Conservation (phyloP, 2,329 filamentous ascomycete genomes). For the Penicillium polonicum region DNA sequence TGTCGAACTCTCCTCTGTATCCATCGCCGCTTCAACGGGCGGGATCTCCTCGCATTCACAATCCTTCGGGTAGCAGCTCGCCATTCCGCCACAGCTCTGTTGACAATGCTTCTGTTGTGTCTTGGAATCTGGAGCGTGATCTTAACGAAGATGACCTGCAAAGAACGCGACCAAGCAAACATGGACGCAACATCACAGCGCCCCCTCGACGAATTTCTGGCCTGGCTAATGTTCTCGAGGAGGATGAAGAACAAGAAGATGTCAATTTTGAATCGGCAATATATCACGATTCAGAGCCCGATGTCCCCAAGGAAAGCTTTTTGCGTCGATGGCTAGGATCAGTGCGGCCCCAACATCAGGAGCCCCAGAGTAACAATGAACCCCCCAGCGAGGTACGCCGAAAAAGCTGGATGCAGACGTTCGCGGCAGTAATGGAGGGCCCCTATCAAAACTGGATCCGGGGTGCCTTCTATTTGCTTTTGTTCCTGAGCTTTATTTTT, state of each 20-base stretch:
- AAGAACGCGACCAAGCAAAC: constrained; percentile 31
- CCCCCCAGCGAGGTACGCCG: not conserved
- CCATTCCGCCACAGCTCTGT: constrained; percentile 25
- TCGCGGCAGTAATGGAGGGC: not conserved
- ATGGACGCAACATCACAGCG: constrained; percentile 36
- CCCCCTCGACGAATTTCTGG: constrained; percentile 39
- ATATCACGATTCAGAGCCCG: not conserved
- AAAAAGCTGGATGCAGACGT: not conserved
- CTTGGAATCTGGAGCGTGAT: constrained; percentile 38
- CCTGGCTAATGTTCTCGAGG: constrained; percentile 29
- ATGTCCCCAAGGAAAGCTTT: constrained; percentile 4
- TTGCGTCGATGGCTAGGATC: constrained; percentile 8
- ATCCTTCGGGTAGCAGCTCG: constrained; percentile 21
- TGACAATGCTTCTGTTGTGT: constrained; percentile 37
- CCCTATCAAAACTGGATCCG: constrained; percentile 12
- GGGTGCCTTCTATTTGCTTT: constrained; percentile 6
- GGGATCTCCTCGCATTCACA: constrained; percentile 14
- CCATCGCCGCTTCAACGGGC: constrained; percentile 28
- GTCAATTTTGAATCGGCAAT: not conserved
- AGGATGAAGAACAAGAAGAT: constrained; percentile 30
- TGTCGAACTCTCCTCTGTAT: constrained; percentile 28
- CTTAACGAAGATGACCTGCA: constrained; percentile 38
- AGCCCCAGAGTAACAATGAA: not conserved
- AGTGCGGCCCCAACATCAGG: not conserved
- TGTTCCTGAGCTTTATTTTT: constrained; percentile 15